phyloP scores from a whole-genome alignment of 768 basidiomycete genomes.

The Trametes cinnabarina region DNA sequence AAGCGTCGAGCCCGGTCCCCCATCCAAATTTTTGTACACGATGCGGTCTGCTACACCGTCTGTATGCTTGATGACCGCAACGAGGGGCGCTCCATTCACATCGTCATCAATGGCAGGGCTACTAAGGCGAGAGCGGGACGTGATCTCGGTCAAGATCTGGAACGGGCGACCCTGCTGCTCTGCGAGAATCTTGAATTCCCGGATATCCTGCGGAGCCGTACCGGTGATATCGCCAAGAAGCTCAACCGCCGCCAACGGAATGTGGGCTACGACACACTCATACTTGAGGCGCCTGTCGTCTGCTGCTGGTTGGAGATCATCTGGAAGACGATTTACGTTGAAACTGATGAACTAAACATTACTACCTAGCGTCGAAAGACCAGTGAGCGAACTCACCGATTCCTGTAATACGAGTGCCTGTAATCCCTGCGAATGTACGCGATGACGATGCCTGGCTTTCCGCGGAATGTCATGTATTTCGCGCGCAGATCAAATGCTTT shows the following conservation, averaged over 20 bases:
- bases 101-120: slow-evolving; percentile 39
- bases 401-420: neutral
- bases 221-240: slow-evolving; percentile 39
- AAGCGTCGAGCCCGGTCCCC: slow-evolving; percentile 38
- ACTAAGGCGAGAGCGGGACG: slow-evolving; percentile 31
- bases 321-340: slow-evolving; percentile 38
- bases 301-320: slow-evolving; percentile 39
- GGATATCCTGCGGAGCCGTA: slow-evolving; percentile 34
- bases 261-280: slow-evolving; percentile 41
- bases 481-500: slow-evolving; percentile 61
- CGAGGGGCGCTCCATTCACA: slow-evolving; percentile 38
- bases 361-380: no score
- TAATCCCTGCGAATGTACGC: slow-evolving; percentile 46
- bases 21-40: slow-evolving; percentile 42
- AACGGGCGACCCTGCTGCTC: slow-evolving; percentile 40
- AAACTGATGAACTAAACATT: no score
- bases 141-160: slow-evolving; percentile 34
- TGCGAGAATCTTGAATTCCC: slow-evolving; percentile 37
- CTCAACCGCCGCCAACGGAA: slow-evolving; percentile 45
- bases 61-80: slow-evolving; percentile 43
- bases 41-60: slow-evolving; percentile 31
- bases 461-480: slow-evolving; percentile 46
- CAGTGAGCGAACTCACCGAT: neutral
- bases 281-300: slow-evolving; percentile 41
- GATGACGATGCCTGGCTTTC: slow-evolving; percentile 46